phyloP scores from a whole-genome alignment of 257 asterid species.

The Przewalskia tangutica region DNA sequence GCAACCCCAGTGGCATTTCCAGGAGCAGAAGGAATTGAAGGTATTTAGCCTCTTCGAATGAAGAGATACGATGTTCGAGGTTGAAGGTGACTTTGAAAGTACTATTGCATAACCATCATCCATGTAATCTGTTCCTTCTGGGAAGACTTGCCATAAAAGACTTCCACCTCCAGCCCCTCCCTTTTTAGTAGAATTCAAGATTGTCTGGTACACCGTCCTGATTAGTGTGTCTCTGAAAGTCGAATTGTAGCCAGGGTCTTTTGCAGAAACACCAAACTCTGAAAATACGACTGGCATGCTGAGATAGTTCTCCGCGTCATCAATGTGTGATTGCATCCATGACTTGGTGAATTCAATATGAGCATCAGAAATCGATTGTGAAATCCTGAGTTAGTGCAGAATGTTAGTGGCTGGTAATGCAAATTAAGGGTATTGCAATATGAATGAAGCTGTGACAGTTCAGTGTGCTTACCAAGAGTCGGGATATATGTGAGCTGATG shows the following conservation, averaged over 20 bases:
- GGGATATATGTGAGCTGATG: slow-evolving; percentile 87
- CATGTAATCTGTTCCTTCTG: slow-evolving; percentile 84
- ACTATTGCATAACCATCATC: slow-evolving; percentile 87
- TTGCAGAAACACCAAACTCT: slow-evolving; percentile 70
- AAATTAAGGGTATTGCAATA: not conserved
- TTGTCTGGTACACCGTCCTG: slow-evolving; percentile 41
- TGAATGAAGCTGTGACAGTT: not conserved
- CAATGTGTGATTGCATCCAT: slow-evolving; percentile 88
- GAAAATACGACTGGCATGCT: slow-evolving; percentile 78
- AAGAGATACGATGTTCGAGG: slow-evolving; percentile 39
- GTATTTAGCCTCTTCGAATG: slow-evolving; percentile 52
- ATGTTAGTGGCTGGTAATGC: not conserved
- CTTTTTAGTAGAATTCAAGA: slow-evolving; percentile 54
- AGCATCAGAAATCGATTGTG: slow-evolving; percentile 48
- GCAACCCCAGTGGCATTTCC: slow-evolving; percentile 86
- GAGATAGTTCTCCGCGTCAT: slow-evolving; percentile 61
- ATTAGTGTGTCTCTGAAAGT: slow-evolving; percentile 49
- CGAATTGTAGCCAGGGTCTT: slow-evolving; percentile 61
- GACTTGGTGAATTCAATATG: slow-evolving; percentile 71
- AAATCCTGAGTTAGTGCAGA: slow-evolving; percentile 38
- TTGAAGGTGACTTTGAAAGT: slow-evolving; percentile 55
- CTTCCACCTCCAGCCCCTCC: slow-evolving; percentile 81
- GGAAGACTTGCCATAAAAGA: slow-evolving; percentile 88
- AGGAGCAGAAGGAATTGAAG: slow-evolving; percentile 59
- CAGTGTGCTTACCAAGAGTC: slow-evolving; percentile 59